These are phyloP conservation scores for Zygotorulaspora danielsina DNA, from an alignment of 805 yeast species.

Conservation along the genomic window DNA sequence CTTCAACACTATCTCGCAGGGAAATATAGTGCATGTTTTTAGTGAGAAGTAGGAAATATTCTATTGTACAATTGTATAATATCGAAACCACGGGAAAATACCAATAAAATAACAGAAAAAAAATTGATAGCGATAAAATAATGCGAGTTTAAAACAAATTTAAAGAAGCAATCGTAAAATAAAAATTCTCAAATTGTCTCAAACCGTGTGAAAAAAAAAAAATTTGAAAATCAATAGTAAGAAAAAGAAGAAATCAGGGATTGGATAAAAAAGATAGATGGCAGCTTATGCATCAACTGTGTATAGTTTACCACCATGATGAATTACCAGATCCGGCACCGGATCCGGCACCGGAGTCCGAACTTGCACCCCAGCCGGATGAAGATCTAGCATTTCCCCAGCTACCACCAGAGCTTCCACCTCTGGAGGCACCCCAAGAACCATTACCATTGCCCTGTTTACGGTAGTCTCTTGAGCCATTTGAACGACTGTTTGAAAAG, in stretches of 20 bases:
- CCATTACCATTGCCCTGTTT: slow-evolving; percentile 39
- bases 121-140: slow-evolving; percentile 9
- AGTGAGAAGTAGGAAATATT: slow-evolving; percentile 13
- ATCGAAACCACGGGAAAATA: slow-evolving; percentile 18
- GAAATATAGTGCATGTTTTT: slow-evolving; percentile 1
- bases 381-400: slow-evolving; percentile 20
- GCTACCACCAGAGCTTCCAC: slow-evolving; percentile 20
- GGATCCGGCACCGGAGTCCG: slow-evolving; percentile 31
- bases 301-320: slow-evolving; percentile 28
- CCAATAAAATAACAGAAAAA: slow-evolving; percentile 6
- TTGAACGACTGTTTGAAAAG: slow-evolving; percentile 40
- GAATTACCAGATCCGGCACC: slow-evolving; percentile 19
- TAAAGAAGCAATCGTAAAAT: slow-evolving; percentile 3
- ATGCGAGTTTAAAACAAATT: slow-evolving; percentile 8
- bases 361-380: slow-evolving; percentile 32
- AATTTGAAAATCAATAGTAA: slow-evolving; percentile 2
- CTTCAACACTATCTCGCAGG: not conserved
- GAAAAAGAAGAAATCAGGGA: slow-evolving; percentile 1
- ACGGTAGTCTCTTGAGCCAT: slow-evolving; percentile 50
- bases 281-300: not conserved
- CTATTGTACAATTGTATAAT: slow-evolving; percentile 30
- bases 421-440: slow-evolving; percentile 35
- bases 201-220: slow-evolving; percentile 2
- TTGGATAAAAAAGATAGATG: not conserved
- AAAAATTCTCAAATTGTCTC: not conserved